These are phyloP conservation scores for Vitis hybrid DNA, from an alignment of 177 flowering plant species.

Conservation along the genomic window DNA sequence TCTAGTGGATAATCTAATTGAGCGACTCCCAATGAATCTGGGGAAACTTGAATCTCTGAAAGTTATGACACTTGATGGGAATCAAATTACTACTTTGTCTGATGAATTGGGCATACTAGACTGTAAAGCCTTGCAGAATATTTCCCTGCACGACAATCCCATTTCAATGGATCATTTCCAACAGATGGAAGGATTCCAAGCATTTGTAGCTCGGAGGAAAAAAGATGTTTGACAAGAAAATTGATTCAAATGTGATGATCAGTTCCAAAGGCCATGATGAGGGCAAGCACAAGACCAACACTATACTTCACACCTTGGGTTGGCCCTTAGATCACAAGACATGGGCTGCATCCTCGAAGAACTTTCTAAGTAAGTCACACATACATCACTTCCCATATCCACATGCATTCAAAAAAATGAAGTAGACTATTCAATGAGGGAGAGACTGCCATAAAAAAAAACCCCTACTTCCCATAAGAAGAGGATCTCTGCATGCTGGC, in stretches of 20 bases:
- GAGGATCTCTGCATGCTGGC: too few relatives aligned
- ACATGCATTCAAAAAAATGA: too few relatives aligned
- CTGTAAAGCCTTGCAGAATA: conserved; percentile 81
- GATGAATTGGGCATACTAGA: conserved; percentile 61
- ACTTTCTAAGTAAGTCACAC: too few relatives aligned
- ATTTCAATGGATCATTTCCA: conserved; percentile 94
- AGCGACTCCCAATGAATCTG: conserved; percentile 71
- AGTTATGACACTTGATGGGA: conserved; percentile 73
- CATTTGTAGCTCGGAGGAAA: conserved; percentile 87
- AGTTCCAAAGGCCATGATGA: conserved; percentile 91
- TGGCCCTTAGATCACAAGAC: too few relatives aligned
- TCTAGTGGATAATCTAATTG: conserved; percentile 69
- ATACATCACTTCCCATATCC: too few relatives aligned
- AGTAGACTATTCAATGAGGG: too few relatives aligned
- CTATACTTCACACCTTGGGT: too few relatives aligned
- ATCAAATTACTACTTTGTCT: conserved; percentile 67
- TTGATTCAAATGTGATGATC: conserved; percentile 96
- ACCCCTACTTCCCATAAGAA: too few relatives aligned
- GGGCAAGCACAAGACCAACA: conserved; percentile 27
- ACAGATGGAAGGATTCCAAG: conserved; percentile 91
- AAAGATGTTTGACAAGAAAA: conserved; percentile 95
- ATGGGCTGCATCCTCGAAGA: too few relatives aligned
- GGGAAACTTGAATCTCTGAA: conserved; percentile 87
- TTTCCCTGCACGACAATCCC: conserved; percentile 88
- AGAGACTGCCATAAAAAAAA: too few relatives aligned